Conservation (phyloP, 192 early-diverging fungal genomes). For the Gorgonomyces haynaldii region DNA sequence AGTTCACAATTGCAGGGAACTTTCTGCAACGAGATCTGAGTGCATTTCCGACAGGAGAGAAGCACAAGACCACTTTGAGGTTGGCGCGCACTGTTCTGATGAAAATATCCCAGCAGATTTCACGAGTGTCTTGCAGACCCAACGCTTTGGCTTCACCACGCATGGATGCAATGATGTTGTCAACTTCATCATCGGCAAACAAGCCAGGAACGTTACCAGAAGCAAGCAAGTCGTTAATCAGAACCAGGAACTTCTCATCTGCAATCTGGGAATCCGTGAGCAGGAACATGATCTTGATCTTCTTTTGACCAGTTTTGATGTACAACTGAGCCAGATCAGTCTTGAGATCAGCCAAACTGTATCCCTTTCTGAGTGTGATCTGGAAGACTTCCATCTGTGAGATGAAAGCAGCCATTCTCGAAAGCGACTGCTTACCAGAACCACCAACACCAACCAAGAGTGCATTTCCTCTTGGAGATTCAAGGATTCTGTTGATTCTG, state of each 20-base stretch:
- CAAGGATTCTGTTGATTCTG: conserved; percentile 50
- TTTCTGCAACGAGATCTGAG: conserved; percentile 46
- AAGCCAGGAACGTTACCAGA: conserved; percentile 55
- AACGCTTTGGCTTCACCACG: conserved; percentile 48
- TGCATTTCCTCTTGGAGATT: conserved; percentile 50
- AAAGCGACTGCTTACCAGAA: conserved; percentile 47
- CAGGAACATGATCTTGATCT: conserved; percentile 51
- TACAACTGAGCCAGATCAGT: conserved; percentile 42
- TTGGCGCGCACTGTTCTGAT: conserved; percentile 42
- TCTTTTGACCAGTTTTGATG: conserved; percentile 49
- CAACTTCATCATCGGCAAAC: conserved; percentile 60
- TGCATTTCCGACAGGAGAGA: conserved; percentile 54
- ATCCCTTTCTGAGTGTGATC: conserved; percentile 53
- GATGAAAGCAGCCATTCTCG: conserved; percentile 51
- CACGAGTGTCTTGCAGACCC: conserved; percentile 48
- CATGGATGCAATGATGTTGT: conserved; percentile 52
- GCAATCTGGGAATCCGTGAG: conserved; percentile 54
- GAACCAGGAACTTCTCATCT: conserved; percentile 52
- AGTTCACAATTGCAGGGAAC: conserved; percentile 51
- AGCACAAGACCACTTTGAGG: conserved; percentile 52
- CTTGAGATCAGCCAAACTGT: conserved; percentile 44
- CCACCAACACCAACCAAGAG: conserved; percentile 55
- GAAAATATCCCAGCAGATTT: conserved; percentile 58
- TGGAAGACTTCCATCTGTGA: conserved; percentile 59
- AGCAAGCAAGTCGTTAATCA: conserved; percentile 54